Conservation (phyloP, 768 basidiomycete genomes). For the Glaciozyma martinii region DNA sequence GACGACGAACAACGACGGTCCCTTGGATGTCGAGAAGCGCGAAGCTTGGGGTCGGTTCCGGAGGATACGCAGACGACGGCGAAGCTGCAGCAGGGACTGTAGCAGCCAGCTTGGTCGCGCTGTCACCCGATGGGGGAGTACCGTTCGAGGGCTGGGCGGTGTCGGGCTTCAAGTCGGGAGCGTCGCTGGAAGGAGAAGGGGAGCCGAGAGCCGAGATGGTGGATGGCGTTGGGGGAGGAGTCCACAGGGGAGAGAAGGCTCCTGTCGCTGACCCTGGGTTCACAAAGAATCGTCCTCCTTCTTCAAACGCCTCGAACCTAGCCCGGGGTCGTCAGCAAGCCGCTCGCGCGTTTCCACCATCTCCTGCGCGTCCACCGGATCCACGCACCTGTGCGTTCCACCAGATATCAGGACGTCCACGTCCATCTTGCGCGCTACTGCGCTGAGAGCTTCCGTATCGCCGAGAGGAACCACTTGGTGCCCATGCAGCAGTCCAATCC, state of each 20-base stretch:
- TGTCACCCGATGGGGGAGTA: not conserved
- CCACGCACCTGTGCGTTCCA: slow-evolving; percentile 78
- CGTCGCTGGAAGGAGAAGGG: not conserved
- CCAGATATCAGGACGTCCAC: slow-evolving; percentile 91
- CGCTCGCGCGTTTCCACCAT: not conserved
- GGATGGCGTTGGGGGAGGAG: slow-evolving; percentile 1
- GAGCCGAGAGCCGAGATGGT: not conserved
- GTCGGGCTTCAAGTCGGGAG: not conserved
- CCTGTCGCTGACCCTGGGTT: slow-evolving; percentile 94
- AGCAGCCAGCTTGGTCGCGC: not conserved
- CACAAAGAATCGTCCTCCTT: slow-evolving; percentile 84
- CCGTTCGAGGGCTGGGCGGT: not conserved
- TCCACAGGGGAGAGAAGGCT: slow-evolving; percentile 47
- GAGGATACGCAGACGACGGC: not conserved
- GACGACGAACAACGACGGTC: slow-evolving; percentile 53
- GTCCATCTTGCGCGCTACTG: slow-evolving; percentile 90
- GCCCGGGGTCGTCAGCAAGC: not conserved
- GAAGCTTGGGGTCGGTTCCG: slow-evolving; percentile 84
- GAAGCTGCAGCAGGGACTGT: not conserved
- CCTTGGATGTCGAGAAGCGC: slow-evolving; percentile 98
- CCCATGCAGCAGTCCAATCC: slow-evolving; percentile 86
- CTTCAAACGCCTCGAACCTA: slow-evolving; percentile 89
- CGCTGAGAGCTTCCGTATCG: slow-evolving; percentile 77
- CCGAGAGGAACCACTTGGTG: slow-evolving; percentile 89
- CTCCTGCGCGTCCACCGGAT: no score